phyloP scores from a whole-genome alignment of 495 filamentous ascomycete species.

The Xylaria nigripes region DNA sequence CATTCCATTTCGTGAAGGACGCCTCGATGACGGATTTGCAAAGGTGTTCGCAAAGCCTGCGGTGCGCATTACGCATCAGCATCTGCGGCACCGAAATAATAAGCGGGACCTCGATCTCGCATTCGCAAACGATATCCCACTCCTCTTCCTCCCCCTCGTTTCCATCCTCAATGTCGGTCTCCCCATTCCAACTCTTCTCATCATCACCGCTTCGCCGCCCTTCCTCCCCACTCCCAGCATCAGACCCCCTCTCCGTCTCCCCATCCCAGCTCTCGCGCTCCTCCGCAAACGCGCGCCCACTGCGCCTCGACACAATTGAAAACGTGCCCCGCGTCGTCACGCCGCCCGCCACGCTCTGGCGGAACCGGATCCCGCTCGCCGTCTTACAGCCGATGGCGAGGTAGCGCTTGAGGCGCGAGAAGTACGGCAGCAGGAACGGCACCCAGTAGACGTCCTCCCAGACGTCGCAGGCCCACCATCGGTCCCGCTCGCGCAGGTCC shows the following conservation, averaged over 20 bases:
- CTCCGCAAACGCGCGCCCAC: not conserved
- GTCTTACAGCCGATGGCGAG: constrained; percentile 9
- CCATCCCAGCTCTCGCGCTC: not conserved
- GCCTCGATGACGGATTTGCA: constrained; percentile 1
- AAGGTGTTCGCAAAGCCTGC: constrained; percentile 6
- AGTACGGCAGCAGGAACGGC: constrained; percentile 23
- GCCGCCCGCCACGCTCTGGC: constrained; percentile 6
- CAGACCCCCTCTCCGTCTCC: constrained; percentile 7
- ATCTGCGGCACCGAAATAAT: constrained; percentile 3
- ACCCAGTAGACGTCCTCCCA: constrained; percentile 32
- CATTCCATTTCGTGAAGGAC: not conserved
- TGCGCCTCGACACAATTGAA: not conserved
- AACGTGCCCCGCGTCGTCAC: constrained; percentile 4
- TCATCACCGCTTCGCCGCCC: not conserved
- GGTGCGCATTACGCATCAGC: constrained; percentile 3
- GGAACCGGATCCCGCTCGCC: constrained; percentile 9
- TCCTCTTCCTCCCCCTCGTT: not conserved
- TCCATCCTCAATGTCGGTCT: constrained; percentile 3
- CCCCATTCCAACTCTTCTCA: constrained; percentile 1
- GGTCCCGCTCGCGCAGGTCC: constrained; percentile 5
- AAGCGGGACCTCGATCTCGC: constrained; percentile 8
- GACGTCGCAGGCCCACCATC: constrained; percentile 23
- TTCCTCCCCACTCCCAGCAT: not conserved
- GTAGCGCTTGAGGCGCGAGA: constrained; percentile 10
- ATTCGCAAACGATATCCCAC: constrained; percentile 8